phyloP scores from a whole-genome alignment of 129 eudicot genomes.

The Lactuca saligna region DNA sequence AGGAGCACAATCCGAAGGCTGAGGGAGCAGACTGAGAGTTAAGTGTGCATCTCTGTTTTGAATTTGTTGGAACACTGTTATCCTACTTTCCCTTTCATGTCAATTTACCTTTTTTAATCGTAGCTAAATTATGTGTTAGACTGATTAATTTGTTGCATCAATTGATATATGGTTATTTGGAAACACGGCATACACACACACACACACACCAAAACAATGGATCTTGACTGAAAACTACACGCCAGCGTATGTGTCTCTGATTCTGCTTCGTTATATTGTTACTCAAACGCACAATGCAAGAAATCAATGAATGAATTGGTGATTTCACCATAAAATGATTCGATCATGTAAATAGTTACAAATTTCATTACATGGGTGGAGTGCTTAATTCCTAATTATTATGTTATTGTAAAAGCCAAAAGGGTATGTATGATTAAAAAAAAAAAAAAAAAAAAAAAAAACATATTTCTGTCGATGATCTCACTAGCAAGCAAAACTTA shows the following conservation, averaged over 20 bases:
- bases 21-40: conserved; percentile 96
- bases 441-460: too few relatives aligned
- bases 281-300: neutral
- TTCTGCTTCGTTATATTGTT: neutral
- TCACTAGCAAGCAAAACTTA: neutral
- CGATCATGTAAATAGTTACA: too few relatives aligned
- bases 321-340: neutral
- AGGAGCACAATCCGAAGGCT: conserved; percentile 87
- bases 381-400: neutral
- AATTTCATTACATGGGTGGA: too few relatives aligned
- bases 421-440: neutral
- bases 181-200: neutral
- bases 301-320: neutral
- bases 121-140: conserved; percentile 2
- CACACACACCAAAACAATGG: neutral
- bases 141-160: conserved; percentile 14
- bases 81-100: conserved; percentile 3
- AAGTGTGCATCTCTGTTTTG: neutral
- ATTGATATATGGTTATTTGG: neutral
- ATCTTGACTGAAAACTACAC: neutral
- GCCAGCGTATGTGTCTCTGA: neutral
- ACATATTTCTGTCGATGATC: neutral
- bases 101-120: conserved; percentile 1
- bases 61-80: neutral
- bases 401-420: neutral